Evolutionary conservation across 2,329 filamentous ascomycete species (phyloP).

Genomic region (Daldinia eschscholtzii): DNA sequence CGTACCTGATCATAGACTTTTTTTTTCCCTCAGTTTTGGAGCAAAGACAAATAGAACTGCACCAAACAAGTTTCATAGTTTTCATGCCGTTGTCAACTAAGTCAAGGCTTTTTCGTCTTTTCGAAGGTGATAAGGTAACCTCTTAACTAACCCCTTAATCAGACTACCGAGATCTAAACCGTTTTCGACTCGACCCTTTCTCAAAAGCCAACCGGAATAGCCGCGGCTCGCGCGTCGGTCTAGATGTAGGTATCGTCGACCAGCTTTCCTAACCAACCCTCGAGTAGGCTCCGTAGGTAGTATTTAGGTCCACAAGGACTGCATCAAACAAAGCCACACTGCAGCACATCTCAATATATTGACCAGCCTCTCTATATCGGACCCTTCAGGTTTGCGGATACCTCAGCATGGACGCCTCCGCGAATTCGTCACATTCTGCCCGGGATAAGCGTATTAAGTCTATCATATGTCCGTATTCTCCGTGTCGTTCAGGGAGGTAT

Average conservation of each 20-base stretch:
- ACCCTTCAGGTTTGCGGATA: slow-evolving; percentile 4
- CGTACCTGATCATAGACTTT: slow-evolving; percentile 23
- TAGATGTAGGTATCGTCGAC: slow-evolving; percentile 11
- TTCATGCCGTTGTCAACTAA: neutral
- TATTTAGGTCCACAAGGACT: slow-evolving; percentile 13
- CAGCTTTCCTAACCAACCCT: slow-evolving; percentile 17
- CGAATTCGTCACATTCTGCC: slow-evolving; percentile 33
- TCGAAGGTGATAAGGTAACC: neutral
- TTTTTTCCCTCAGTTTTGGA: neutral
- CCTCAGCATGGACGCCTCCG: slow-evolving; percentile 34
- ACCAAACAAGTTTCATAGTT: slow-evolving; percentile 5
- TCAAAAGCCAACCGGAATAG: neutral
- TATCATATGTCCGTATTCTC: slow-evolving; percentile 50
- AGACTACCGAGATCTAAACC: slow-evolving; percentile 1
- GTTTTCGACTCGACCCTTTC: neutral
- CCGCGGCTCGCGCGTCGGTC: slow-evolving; percentile 12
- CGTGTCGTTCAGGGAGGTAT: slow-evolving; percentile 16
- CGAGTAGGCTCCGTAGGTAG: slow-evolving; percentile 17
- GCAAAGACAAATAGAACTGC: slow-evolving; percentile 33
- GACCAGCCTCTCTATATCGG: slow-evolving; percentile 2
- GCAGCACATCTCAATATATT: slow-evolving; percentile 25
- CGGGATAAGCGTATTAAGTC: slow-evolving; percentile 52
- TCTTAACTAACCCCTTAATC: neutral
- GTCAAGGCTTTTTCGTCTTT: neutral
- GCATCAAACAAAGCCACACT: slow-evolving; percentile 25